Evolutionary conservation across 1,139 yeast genomes (phyloP).

Genomic region (Arxiozyma bovina): DNA sequence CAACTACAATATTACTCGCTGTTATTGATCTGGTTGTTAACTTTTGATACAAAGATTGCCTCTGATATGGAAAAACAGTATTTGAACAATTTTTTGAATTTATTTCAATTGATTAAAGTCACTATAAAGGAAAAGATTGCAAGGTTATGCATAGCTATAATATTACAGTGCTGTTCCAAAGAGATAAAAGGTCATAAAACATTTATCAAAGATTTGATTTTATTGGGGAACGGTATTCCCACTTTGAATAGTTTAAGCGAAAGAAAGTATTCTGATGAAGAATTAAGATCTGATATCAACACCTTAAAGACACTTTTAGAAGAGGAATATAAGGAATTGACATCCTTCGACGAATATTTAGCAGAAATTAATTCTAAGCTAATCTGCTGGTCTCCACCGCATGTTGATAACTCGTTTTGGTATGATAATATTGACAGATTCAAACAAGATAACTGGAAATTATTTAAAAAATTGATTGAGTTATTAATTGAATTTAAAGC

Average conservation of each 20-base stretch:
- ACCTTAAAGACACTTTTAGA: constrained; percentile 50
- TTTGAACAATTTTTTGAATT: constrained; percentile 37
- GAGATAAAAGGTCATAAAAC: constrained; percentile 28
- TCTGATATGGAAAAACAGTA: constrained; percentile 40
- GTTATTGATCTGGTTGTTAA: constrained; percentile 73
- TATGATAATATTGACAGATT: constrained; percentile 68
- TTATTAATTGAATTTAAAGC: constrained; percentile 33
- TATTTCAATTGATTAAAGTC: constrained; percentile 60
- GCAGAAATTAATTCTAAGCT: constrained; percentile 74
- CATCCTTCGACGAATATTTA: constrained; percentile 87
- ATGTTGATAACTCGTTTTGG: constrained; percentile 83
- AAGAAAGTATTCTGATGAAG: constrained; percentile 93
- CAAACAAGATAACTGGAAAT: constrained; percentile 67
- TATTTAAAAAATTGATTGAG: constrained; percentile 48
- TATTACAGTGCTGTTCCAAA: constrained; percentile 49
- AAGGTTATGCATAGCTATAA: constrained; percentile 66
- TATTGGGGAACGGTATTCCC: constrained; percentile 70
- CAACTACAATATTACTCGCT: constrained; percentile 80
- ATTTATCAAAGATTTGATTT: constrained; percentile 54
- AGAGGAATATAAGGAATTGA: constrained; percentile 66
- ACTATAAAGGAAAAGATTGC: constrained; percentile 90
- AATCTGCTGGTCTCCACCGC: constrained; percentile 90
- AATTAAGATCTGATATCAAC: constrained; percentile 65
- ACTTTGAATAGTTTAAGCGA: constrained; percentile 62
- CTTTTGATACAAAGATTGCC: constrained; percentile 57